Percentiles rank a stretch among this genome's conserved stretches.
Conservation (phyloP, 2,329 filamentous ascomycete genomes). For the Aspergillus sp. region DNA sequence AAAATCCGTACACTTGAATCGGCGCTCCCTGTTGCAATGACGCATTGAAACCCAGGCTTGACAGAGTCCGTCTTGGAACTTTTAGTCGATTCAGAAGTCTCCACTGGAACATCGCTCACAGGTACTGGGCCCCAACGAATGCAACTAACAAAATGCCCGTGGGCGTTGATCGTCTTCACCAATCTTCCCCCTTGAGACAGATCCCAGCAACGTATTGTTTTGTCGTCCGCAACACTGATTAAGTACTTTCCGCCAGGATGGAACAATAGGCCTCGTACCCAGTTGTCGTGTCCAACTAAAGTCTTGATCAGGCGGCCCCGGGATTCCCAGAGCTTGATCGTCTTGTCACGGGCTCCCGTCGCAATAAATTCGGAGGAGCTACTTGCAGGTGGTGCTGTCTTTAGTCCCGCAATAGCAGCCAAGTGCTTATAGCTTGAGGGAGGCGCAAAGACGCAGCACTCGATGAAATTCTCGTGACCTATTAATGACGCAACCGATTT, state of each 20-base stretch:
- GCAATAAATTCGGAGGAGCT: conserved; percentile 86
- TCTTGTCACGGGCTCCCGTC: conserved; percentile 86
- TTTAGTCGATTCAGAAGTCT: not conserved
- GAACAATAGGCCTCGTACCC: conserved; percentile 83
- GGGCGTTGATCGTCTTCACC: conserved; percentile 78
- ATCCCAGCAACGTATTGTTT: conserved; percentile 92
- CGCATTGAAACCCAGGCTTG: not conserved
- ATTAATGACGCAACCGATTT: conserved; percentile 79
- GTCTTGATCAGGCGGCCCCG: conserved; percentile 83
- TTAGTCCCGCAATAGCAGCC: conserved; percentile 74
- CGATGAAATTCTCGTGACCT: conserved; percentile 82
- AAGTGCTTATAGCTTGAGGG: conserved; percentile 75
- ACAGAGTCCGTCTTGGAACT: not conserved
- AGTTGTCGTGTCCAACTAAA: conserved; percentile 87
- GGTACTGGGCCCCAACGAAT: conserved; percentile 76
- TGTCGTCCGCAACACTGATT: conserved; percentile 83
- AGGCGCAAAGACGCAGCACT: conserved; percentile 86
- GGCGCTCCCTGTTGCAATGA: not conserved
- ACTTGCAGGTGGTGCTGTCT: conserved; percentile 72
- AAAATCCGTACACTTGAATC: not conserved
- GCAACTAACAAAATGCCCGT: conserved; percentile 82
- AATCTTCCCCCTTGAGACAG: conserved; percentile 85
- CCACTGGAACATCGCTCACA: not conserved
- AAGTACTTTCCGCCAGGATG: conserved; percentile 92
- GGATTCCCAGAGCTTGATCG: conserved; percentile 84